Evolutionary conservation across 1,284 basidiomycete species (phyloP).

Genomic region (Melampsora occidentalis): DNA sequence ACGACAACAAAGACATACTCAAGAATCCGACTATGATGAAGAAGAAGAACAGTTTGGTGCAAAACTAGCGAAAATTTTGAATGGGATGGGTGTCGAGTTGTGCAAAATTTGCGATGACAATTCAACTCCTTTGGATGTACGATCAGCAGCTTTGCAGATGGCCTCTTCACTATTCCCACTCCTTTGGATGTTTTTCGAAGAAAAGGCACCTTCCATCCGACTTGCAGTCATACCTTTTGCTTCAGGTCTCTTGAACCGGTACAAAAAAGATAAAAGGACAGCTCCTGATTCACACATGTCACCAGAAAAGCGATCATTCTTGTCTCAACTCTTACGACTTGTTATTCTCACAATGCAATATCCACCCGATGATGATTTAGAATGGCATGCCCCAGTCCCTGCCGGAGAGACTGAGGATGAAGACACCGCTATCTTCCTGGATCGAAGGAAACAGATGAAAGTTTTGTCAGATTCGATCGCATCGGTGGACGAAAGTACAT

Average conservation of each 20-base stretch:
- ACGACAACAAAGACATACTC: slow-evolving; percentile 65
- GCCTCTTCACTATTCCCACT: slow-evolving; percentile 73
- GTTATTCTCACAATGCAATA: slow-evolving; percentile 71
- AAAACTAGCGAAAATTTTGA: slow-evolving; percentile 78
- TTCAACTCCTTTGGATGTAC: slow-evolving; percentile 54
- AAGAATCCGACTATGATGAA: slow-evolving; percentile 55
- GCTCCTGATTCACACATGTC: slow-evolving; percentile 67
- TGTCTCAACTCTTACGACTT: slow-evolving; percentile 73
- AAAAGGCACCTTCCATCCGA: slow-evolving; percentile 81
- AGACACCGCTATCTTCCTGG: slow-evolving; percentile 77
- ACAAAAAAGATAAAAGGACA: slow-evolving; percentile 71
- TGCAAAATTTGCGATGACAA: slow-evolving; percentile 72
- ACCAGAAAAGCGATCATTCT: slow-evolving; percentile 70
- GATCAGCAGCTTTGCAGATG: slow-evolving; percentile 66
- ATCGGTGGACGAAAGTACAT: slow-evolving; percentile 74
- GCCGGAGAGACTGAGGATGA: slow-evolving; percentile 84
- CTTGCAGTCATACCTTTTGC: slow-evolving; percentile 78
- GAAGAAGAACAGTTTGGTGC: slow-evolving; percentile 79
- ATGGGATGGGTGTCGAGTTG: slow-evolving; percentile 77
- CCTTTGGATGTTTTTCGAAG: slow-evolving; percentile 82
- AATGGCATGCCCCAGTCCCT: slow-evolving; percentile 82
- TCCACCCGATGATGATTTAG: slow-evolving; percentile 60
- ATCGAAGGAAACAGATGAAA: slow-evolving; percentile 81
- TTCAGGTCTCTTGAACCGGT: slow-evolving; percentile 71
- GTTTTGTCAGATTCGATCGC: slow-evolving; percentile 77